Evolutionary conservation across 768 basidiomycete genomes (phyloP).

Genomic region (Mycena amicta): DNA sequence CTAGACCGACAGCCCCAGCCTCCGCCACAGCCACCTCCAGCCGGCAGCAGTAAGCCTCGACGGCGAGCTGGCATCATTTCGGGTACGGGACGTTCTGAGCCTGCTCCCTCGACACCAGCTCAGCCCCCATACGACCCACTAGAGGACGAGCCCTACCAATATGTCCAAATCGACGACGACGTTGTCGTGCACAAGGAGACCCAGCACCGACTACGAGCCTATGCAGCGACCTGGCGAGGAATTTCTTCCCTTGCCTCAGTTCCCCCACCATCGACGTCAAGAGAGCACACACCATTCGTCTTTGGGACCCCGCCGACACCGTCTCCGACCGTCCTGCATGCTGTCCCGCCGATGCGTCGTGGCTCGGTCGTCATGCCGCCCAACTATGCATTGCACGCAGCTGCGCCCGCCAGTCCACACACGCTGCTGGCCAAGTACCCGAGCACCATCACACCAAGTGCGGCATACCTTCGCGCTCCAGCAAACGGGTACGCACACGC

Average conservation of each 20-base stretch:
- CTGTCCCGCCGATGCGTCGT: conserved; percentile 37
- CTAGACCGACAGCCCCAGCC: too few species aligned
- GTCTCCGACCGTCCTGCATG: conserved; percentile 33
- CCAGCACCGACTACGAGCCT: conserved; percentile 53
- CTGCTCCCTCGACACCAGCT: conserved; percentile 24
- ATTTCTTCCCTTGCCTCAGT: conserved; percentile 50
- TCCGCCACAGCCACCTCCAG: too few species aligned
- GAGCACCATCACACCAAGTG: conserved; percentile 64
- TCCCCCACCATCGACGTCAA: conserved; percentile 6
- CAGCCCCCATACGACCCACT: conserved; percentile 21
- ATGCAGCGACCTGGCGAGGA: conserved; percentile 68
- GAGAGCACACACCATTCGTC: conserved; percentile 11
- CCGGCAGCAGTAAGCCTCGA: conserved; percentile 20
- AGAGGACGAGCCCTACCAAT: conserved; percentile 51
- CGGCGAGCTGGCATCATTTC: conserved; percentile 31
- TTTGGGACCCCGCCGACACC: conserved; percentile 26
- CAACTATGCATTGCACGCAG: conserved; percentile 67
- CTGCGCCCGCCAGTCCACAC: conserved; percentile 53
- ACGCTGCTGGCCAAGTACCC: conserved; percentile 65
- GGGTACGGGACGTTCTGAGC: conserved; percentile 19
- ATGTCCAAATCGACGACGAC: conserved; percentile 50
- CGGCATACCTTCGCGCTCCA: conserved; percentile 74
- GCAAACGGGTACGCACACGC: conserved; percentile 85
- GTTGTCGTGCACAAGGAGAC: conserved; percentile 44
- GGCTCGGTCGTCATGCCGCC: conserved; percentile 54